phyloP scores from a whole-genome alignment of 2,329 filamentous ascomycete genomes.

The Hypoxylon sp. region DNA sequence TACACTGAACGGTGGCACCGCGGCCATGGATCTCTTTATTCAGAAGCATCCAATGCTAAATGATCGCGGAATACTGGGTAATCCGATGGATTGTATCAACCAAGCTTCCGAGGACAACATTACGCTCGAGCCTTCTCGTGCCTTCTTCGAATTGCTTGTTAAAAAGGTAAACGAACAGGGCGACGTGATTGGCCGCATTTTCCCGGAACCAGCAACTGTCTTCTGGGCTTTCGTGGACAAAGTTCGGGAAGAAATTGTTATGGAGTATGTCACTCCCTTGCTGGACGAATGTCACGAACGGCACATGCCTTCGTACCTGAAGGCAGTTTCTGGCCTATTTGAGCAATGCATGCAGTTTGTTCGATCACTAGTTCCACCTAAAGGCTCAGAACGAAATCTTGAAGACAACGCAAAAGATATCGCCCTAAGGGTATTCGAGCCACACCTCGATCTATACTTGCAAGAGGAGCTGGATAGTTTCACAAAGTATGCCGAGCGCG shows the following conservation, averaged over 20 bases:
- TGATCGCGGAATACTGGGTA: slow-evolving; percentile 78
- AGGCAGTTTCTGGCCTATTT: slow-evolving; percentile 88
- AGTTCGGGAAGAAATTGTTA: slow-evolving; percentile 85
- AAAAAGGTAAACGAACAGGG: slow-evolving; percentile 87
- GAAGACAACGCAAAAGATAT: slow-evolving; percentile 76
- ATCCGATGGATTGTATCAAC: slow-evolving; percentile 86
- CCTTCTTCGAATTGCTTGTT: slow-evolving; percentile 83
- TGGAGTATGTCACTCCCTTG: slow-evolving; percentile 86
- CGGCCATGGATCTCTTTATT: slow-evolving; percentile 87
- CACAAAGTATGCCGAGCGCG: slow-evolving; percentile 78
- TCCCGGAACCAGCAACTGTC: slow-evolving; percentile 78
- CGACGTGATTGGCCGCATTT: slow-evolving; percentile 84
- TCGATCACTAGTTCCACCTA: slow-evolving; percentile 77
- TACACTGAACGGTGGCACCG: slow-evolving; percentile 83
- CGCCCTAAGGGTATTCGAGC: slow-evolving; percentile 84
- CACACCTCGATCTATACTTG: slow-evolving; percentile 93
- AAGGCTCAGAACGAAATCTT: slow-evolving; percentile 72
- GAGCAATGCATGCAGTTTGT: slow-evolving; percentile 87
- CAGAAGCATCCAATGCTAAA: slow-evolving; percentile 89
- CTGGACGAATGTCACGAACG: slow-evolving; percentile 89
- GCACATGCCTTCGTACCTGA: slow-evolving; percentile 83
- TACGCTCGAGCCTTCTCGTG: slow-evolving; percentile 82
- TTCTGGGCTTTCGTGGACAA: slow-evolving; percentile 86
- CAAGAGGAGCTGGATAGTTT: slow-evolving; percentile 93
- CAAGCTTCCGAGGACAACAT: slow-evolving; percentile 75